Conservation (phyloP, 1,139 yeast genomes). For the Meyerozyma sp. region DNA sequence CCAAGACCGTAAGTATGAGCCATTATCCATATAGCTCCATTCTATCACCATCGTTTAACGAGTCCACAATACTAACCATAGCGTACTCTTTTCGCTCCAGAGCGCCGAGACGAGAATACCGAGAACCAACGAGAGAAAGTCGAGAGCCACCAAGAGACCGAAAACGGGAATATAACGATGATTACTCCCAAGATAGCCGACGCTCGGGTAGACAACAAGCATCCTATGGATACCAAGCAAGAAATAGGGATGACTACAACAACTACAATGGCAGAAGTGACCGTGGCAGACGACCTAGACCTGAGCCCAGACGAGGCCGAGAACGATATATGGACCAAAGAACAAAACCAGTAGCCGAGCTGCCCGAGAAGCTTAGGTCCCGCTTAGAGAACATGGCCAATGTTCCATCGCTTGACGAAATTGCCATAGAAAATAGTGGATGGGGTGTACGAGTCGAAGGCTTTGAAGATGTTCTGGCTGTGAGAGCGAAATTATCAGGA, state of each 20-base stretch:
- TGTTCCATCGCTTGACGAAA: constrained; percentile 20
- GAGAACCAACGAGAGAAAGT: background rate
- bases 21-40: background rate
- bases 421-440: constrained; percentile 42
- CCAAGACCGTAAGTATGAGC: background rate
- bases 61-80: background rate
- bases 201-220: background rate
- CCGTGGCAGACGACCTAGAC: background rate
- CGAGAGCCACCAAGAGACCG: background rate
- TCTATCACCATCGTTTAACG: background rate
- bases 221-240: background rate
- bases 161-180: background rate
- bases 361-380: constrained; percentile 16
- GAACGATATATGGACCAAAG: constrained; percentile 2
- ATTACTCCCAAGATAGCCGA: background rate
- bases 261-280: background rate
- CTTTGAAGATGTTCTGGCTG: constrained; percentile 71
- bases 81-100: constrained; percentile 1
- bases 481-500: constrained; percentile 78
- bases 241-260: background rate
- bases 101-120: background rate
- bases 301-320: constrained; percentile 3
- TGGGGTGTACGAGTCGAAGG: constrained; percentile 81
- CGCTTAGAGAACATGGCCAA: constrained; percentile 17
- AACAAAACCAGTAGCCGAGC: constrained; percentile 8